Percentiles rank a stretch among this genome's conserved stretches.
Evolutionary conservation across 1,284 basidiomycete species (phyloP).

Genomic region (Sporisorium iseilematis-ciliati): DNA sequence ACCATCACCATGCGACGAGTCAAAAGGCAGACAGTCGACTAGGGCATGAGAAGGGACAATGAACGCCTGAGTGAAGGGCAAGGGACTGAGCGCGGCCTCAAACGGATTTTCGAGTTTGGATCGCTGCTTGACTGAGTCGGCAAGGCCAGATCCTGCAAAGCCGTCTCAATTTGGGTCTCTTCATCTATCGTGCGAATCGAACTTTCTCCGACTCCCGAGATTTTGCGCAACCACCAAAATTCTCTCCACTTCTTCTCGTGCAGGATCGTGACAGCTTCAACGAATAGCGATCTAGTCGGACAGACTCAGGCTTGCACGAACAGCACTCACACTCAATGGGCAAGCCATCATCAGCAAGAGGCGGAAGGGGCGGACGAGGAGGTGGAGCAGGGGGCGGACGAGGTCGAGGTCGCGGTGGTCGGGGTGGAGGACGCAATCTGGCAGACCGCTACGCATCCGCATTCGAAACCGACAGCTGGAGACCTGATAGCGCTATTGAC

Average conservation of each 20-base stretch:
- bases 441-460: constrained; percentile 39
- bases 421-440: constrained; percentile 37
- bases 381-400: constrained; percentile 29
- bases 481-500: constrained; percentile 56
- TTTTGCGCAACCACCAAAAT: constrained; percentile 12
- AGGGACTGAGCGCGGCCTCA: constrained; percentile 22
- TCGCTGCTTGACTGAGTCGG: background rate
- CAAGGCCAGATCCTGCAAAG: constrained; percentile 30
- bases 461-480: constrained; percentile 45
- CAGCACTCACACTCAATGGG: constrained; percentile 16
- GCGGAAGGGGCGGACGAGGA: constrained; percentile 33
- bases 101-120: constrained; percentile 26
- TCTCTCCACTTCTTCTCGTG: constrained; percentile 31
- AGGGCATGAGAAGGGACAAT: no score
- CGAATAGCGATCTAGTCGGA: background rate
- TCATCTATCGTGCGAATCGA: background rate
- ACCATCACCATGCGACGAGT: no score
- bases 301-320: background rate
- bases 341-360: constrained; percentile 34
- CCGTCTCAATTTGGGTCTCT: constrained; percentile 1
- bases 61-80: background rate
- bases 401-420: constrained; percentile 42
- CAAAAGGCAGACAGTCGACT: background rate
- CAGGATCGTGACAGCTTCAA: background rate
- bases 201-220: constrained; percentile 9